Percentiles rank a stretch among this genome's conserved stretches.
Conservation (phyloP, 1,284 basidiomycete genomes). For the Puccinia triticina region DNA sequence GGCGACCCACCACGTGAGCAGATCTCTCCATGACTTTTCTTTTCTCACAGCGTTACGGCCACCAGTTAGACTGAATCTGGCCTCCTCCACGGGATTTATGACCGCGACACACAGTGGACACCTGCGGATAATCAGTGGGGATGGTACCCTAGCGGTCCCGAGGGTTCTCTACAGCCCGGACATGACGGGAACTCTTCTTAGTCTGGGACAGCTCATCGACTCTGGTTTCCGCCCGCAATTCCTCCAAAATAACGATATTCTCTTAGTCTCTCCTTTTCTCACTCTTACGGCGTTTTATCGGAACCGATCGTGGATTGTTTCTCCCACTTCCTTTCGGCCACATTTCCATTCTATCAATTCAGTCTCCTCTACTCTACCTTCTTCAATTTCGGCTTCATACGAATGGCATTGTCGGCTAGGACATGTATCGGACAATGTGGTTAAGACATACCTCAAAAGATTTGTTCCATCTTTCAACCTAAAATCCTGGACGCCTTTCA, state of each 20-base stretch:
- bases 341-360: background rate
- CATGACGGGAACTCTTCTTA: slow-evolving; percentile 12
- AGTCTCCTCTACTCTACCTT: background rate
- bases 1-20: too few species aligned
- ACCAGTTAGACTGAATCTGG: too few species aligned
- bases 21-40: too few species aligned
- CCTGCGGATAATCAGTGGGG: background rate
- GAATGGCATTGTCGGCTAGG: background rate
- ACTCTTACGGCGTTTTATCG: background rate
- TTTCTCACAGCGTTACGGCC: too few species aligned
- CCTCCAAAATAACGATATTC: background rate
- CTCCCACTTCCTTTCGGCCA: background rate
- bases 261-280: background rate
- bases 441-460: background rate
- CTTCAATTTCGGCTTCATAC: background rate
- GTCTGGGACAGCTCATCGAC: slow-evolving; percentile 14
- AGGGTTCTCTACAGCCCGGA: slow-evolving; percentile 6
- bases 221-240: background rate
- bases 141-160: background rate
- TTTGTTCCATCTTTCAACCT: background rate
- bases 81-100: too few species aligned
- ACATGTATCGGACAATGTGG: background rate
- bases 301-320: background rate
- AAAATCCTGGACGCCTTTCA: too few species aligned
- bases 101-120: too few species aligned